Base-by-base conservation (phyloP, 1,284 basidiomycete species). In the Pseudozyma hubeiensis region DNA sequence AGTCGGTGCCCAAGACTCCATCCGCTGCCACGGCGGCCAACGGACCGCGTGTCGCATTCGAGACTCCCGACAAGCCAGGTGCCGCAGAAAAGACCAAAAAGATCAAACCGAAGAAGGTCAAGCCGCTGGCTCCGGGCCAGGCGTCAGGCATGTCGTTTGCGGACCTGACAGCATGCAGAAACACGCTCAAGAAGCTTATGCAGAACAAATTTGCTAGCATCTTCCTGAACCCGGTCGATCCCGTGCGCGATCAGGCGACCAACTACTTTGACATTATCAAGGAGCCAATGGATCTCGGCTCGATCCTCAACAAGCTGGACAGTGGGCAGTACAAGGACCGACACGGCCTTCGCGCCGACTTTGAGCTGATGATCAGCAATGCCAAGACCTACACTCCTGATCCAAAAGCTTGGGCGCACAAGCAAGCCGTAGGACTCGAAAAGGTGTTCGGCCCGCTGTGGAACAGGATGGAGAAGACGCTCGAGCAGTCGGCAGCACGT, bases 231-330 rank as follows among this genome's bases (percentile, higher is more conserved):
- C 93, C 96, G 33, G 95, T 98, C 29, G 96, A 86, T 60, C 85
- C 85, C 0, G 82, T 85, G 53, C 83, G 84, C 33, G 83, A 84
- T 37, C 66, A 77, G 56, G 82, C 79, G 19, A 80, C 79, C 4
- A 69, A 84, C 58, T 98, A 98, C 85, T 93, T 94, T 78, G 90
- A 92, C 54, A 86, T 96, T 62, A 92, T 99, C 85, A 92, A 92
- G 84, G 88, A 91, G 14, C 96, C 97, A 0, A 98, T 99, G 93
- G 96, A 99, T 84, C 87, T 99, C 13, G 90, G 90, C 51, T 95
- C 94, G 0, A 92, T 97, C 86, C 87, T 88, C 19, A 92, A 92
- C 56, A 98, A 97, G 85, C 86, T 99, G 29, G 91, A 93, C 78
- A 90, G 89, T 64, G 94, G 94, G 0, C 74, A 82, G 55, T 99